A percentile compares a stretch with the other conserved stretches of the same genome.
These are phyloP conservation scores for Cavenderia fasciculata DNA, from an alignment of 78 protist genomes.

Conservation along the genomic window DNA sequence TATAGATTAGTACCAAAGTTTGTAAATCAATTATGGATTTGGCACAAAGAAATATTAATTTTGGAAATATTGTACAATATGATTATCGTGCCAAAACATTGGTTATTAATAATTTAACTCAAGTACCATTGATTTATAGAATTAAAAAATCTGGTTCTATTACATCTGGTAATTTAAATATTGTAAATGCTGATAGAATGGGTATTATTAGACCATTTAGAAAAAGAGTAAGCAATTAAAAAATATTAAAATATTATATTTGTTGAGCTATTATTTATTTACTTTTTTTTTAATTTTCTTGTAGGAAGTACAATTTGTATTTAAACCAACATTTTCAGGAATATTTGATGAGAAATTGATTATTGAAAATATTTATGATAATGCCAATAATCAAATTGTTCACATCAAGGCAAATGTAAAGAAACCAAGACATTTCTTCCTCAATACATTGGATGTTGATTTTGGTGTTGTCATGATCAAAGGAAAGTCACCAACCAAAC, in stretches of 20 bases:
- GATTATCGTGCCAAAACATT: constrained; percentile 60
- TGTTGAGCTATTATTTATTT: neutral
- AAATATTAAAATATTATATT: neutral
- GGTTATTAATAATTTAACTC: constrained; percentile 66
- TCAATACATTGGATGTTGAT: constrained; percentile 56
- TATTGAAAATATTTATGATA: constrained; percentile 82
- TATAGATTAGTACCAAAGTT: constrained; percentile 16
- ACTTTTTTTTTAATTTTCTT: neutral
- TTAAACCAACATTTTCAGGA: constrained; percentile 85
- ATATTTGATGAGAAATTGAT: constrained; percentile 72
- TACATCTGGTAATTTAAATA: constrained; percentile 76
- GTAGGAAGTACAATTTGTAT: constrained; percentile 74
- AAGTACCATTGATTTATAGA: constrained; percentile 83
- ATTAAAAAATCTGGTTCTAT: constrained; percentile 67
- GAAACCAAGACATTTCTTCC: constrained; percentile 57
- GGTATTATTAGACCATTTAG: constrained; percentile 85
- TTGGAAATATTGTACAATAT: constrained; percentile 64
- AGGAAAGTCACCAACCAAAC: constrained; percentile 5
- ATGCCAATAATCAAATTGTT: constrained; percentile 50
- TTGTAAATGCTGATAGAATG: constrained; percentile 64
- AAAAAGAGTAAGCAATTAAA: constrained; percentile 9
- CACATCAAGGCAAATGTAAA: constrained; percentile 81
- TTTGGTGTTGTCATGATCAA: constrained; percentile 50
- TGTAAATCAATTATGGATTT: constrained; percentile 77
- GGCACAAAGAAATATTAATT: constrained; percentile 82